Percentiles rank a stretch among this genome's conserved stretches.
Evolutionary conservation across 345 rosid genomes (phyloP).

Genomic region (Rhodamnia rubescens): DNA sequence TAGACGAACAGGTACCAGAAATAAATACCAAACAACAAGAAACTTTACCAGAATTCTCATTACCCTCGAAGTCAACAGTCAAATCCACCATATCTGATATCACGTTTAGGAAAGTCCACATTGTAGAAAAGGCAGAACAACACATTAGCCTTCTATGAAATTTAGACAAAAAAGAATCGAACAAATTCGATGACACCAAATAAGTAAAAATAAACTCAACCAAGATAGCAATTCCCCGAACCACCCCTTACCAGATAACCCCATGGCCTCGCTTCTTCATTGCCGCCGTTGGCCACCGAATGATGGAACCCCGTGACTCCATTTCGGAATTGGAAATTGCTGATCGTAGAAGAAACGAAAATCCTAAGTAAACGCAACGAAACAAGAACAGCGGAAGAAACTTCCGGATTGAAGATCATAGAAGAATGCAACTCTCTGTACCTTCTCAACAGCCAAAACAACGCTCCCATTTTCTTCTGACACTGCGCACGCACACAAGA

Average conservation of each 20-base stretch:
- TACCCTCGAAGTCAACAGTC: not conserved
- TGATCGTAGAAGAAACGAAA: not conserved
- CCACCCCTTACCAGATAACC: not conserved
- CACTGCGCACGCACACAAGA: not conserved
- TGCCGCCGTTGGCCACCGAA: not conserved
- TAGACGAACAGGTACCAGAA: not conserved
- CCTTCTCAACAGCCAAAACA: not conserved
- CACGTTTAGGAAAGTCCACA: not conserved
- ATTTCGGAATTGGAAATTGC: not conserved
- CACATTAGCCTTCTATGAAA: not conserved
- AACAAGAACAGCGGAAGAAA: not conserved
- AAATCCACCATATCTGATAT: not conserved
- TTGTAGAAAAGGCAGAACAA: not conserved
- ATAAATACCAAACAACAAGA: not conserved
- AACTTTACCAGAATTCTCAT: not conserved
- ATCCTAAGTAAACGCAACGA: not conserved
- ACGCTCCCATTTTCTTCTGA: not conserved
- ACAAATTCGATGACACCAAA: not conserved
- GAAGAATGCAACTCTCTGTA: not conserved
- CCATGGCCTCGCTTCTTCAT: not conserved
- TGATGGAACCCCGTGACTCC: not conserved
- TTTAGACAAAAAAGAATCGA: not conserved
- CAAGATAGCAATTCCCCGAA: not conserved
- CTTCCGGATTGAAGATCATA: not conserved
- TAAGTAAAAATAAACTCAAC: not conserved